Evolutionary conservation across 2,329 filamentous ascomycete genomes (phyloP), one percentile per base, ranked within the genome.

Genomic region (Mollisia scopiformis): DNA sequence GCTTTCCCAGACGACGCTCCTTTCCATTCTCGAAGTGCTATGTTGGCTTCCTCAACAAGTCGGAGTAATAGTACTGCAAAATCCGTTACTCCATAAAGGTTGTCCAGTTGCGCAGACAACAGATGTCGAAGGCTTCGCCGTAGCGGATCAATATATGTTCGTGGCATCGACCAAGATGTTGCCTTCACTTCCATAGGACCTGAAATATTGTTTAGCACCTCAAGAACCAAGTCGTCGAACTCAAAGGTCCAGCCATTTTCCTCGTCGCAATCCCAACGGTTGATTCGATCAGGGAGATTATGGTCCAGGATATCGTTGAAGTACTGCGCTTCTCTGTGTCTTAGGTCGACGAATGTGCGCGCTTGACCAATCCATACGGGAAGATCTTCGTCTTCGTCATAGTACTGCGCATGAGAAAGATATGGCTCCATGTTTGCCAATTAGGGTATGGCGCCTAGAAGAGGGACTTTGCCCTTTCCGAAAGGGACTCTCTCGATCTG

Each of bases 171-270:
- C 28, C 33, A 30, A 28, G 55, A 50, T 25, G 30, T 58, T 4
- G 19, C 43, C 10, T 19, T 35, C n/a, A 53, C 47, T 8, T 8
- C 14, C 2, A 61, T 19, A 25, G 50, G 33, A 1, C 53, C 55
- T n/a, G 1, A 14, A 31, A 10, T 6, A 16, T 23, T 61, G 57
- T 10, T 27, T 13, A 13, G n/a, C n/a, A 63, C 27, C 7, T 61
- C 51, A 21, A 63, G n/a, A 7, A 55, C 28, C 23, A 58, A n/a
- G 19, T 63, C 43, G 10, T 63, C 50, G 19, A 63, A 46, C 23
- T 61, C 50, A 50, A 63, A 63, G 2, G 25, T 23, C 61, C 61
- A 63, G 6, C 61, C 61, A 21, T 6, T 46, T 21, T 57, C 51
- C 25, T 56, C 55, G 6, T 37, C 16, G 30, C 61, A 63, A 14